Evolutionary conservation across 345 rosid genomes (phyloP).

Genomic region (Salix udensis): DNA sequence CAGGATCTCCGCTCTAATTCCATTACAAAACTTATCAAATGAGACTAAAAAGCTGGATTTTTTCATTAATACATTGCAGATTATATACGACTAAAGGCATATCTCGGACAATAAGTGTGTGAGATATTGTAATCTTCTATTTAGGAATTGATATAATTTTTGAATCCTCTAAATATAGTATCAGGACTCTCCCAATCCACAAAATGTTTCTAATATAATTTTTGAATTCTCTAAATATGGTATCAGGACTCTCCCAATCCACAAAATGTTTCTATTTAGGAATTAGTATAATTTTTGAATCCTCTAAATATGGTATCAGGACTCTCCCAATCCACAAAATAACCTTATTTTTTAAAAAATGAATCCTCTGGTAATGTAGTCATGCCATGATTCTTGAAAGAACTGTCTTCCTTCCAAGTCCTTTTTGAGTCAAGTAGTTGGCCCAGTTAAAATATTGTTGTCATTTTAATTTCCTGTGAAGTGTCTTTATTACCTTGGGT

Average conservation of each 20-base stretch:
- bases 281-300: too few relatives aligned
- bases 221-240: too few relatives aligned
- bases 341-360: background rate
- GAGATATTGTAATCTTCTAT: too few relatives aligned
- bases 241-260: slow-evolving; percentile 5
- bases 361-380: background rate
- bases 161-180: too few relatives aligned
- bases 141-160: too few relatives aligned
- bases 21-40: too few relatives aligned
- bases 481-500: slow-evolving; percentile 12
- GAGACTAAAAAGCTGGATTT: too few relatives aligned
- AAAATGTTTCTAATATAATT: background rate
- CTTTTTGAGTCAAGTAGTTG: slow-evolving; percentile 2
- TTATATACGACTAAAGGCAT: too few relatives aligned
- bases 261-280: background rate
- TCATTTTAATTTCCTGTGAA: slow-evolving; percentile 4
- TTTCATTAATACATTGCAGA: too few relatives aligned
- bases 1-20: too few relatives aligned
- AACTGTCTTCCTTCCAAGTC: background rate
- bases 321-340: slow-evolving; percentile 11
- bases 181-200: slow-evolving; percentile 10
- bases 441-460: background rate
- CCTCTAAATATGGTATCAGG: background rate
- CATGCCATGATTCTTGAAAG: slow-evolving; percentile 1
- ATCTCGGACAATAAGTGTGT: too few relatives aligned